These are phyloP conservation scores for Eimeria necatrix DNA, from an alignment of 169 alveolate genomes.

Conservation along the genomic window DNA sequence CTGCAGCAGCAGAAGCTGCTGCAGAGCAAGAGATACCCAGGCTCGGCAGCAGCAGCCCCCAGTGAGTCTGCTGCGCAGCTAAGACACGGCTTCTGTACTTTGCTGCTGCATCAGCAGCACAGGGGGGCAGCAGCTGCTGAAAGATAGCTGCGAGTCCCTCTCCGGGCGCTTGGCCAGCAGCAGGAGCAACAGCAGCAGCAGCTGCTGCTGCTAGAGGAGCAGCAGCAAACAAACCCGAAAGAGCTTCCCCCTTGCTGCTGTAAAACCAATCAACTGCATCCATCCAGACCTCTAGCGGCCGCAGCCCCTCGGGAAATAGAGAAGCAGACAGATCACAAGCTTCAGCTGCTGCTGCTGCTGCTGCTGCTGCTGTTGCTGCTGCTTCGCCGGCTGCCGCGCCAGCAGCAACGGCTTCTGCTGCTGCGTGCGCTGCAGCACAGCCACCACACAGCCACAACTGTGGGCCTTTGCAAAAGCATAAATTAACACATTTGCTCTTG, in stretches of 20 bases:
- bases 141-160: background rate
- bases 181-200: background rate
- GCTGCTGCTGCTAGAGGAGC: background rate
- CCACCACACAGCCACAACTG: background rate
- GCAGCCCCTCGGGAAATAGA: background rate
- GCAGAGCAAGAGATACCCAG: background rate
- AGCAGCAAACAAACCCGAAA: background rate
- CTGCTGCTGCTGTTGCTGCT: too few relatives aligned
- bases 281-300: background rate
- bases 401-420: background rate
- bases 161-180: background rate
- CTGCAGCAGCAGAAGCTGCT: background rate
- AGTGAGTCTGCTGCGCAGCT: background rate
- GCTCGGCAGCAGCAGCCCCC: slow-evolving; percentile 16
- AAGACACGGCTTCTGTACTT: background rate
- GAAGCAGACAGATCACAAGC: background rate
- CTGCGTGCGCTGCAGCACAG: background rate
- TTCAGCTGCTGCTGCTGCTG: background rate
- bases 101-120: slow-evolving; percentile 8
- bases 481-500: too few relatives aligned
- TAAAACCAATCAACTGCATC: background rate
- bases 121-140: background rate
- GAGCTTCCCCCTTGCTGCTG: slow-evolving; percentile 25
- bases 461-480: too few relatives aligned
- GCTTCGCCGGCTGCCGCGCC: too few relatives aligned